Evolutionary conservation across 345 rosid species (phyloP).

Genomic region (Salix purpurea): DNA sequence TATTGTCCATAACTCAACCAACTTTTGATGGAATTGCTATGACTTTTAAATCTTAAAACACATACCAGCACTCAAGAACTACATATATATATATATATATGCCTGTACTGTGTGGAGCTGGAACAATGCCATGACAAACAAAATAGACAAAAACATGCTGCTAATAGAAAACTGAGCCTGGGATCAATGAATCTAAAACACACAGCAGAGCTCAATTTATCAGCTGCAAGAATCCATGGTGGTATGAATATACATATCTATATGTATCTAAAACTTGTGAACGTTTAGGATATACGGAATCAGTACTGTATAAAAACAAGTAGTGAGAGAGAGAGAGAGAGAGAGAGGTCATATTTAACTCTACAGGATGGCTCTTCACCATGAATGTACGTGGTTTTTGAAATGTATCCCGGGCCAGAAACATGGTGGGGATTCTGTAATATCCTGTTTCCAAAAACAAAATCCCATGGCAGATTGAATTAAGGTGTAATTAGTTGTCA

Average conservation of each 20-base stretch:
- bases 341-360: not conserved
- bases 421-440: no score
- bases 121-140: no score
- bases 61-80: no score
- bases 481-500: no score
- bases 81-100: no score
- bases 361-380: not conserved
- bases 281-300: not conserved
- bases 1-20: no score
- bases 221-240: not conserved
- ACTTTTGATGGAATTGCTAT: no score
- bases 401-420: not conserved
- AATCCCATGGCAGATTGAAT: no score
- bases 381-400: not conserved
- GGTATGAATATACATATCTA: not conserved
- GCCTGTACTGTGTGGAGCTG: no score
- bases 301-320: not conserved
- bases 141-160: no score
- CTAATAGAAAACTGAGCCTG: not conserved
- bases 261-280: not conserved
- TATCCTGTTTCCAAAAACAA: no score
- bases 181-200: not conserved
- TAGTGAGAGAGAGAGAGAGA: not conserved
- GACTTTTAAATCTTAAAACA: no score
- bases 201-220: not conserved